Evolutionary conservation across 208 protist species (phyloP).

Genomic region (Trypanosoma boissoni): DNA sequence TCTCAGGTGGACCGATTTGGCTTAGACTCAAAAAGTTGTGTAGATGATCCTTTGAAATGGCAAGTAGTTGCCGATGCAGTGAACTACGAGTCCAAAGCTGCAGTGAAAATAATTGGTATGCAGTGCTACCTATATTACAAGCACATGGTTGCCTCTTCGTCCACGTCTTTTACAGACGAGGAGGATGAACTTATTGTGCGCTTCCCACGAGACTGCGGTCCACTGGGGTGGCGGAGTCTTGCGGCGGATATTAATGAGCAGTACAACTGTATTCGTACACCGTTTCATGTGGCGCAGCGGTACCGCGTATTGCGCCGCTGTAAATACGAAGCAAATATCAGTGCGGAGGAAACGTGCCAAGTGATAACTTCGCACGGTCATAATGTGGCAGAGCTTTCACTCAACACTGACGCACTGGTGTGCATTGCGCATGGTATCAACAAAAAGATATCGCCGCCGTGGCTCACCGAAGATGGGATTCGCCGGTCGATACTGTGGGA

Average conservation of each 20-base stretch:
- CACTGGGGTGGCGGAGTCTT: conserved; percentile 29
- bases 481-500: not conserved
- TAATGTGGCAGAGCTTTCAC: too few relatives aligned
- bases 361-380: too few relatives aligned
- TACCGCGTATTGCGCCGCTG: conserved; percentile 30
- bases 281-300: conserved; percentile 41
- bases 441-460: too few relatives aligned
- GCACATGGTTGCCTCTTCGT: conserved; percentile 6
- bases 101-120: conserved; percentile 8
- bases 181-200: conserved; percentile 33
- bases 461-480: conserved; percentile 19
- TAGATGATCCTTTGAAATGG: conserved; percentile 5
- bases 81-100: conserved; percentile 24
- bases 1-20: conserved; percentile 20
- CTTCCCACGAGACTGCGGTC: conserved; percentile 12
- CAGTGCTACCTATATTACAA: conserved; percentile 33
- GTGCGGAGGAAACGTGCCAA: conserved; percentile 5
- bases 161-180: conserved; percentile 11
- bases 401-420: too few relatives aligned
- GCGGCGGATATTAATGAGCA: conserved; percentile 11
- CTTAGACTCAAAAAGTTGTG: not conserved
- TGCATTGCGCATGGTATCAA: too few relatives aligned
- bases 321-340: not conserved
- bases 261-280: conserved; percentile 24
- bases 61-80: conserved; percentile 24